Evolutionary conservation across 805 yeast genomes (phyloP), one percentile per base, ranked within the genome.

Genomic region (Starmerella riodocensis): DNA sequence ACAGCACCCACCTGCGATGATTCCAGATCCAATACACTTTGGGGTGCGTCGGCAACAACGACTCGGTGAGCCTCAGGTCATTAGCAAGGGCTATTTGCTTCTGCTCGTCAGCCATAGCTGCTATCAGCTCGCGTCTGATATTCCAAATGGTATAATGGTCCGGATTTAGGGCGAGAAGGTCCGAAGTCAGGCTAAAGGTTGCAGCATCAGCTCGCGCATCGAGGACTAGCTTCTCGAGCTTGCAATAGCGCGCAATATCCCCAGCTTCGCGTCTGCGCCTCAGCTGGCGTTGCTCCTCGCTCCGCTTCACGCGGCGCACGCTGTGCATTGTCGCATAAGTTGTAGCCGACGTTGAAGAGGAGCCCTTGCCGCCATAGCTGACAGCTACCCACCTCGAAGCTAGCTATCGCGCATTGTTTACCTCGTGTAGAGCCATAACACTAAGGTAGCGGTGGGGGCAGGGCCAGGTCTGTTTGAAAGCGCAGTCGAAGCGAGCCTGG

Each of bases 1-100:
- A 67, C 29, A 88, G 59, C 32, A 80, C 70, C 97, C 98, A 91
- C 9, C 71, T 61, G 27, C 98, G 66, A 56, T 91, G 96, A 50
- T 77, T 80, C 96, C 97, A 91, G 11, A 91, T 76, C 95, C 97
- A 91, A 55, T 91, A 91, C 29, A 86, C 83, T 56, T 91, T 91
- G 1, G 98, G 97, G 48, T 61, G 76, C 40, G 66, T 59, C 39
- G 70, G 71, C 50, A 91, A 59, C 47, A 74, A 71, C 0, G 56
- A 58, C 62, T 77, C 64, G 1, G 76, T 66, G 53, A 82, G 74
- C 19, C 59, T 47, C 32, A 91, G 63, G 48, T 88, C 98, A 3
- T 62, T 56, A 1, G 64, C 64, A 31, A 78, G 61, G 31, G 46
- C 53, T 16, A 56, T 51, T 9, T 11, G 25, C 12, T 22, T 20